phyloP scores from a whole-genome alignment of 108 stramenopile genomes.

The Fragilariopsis cylindrus region DNA sequence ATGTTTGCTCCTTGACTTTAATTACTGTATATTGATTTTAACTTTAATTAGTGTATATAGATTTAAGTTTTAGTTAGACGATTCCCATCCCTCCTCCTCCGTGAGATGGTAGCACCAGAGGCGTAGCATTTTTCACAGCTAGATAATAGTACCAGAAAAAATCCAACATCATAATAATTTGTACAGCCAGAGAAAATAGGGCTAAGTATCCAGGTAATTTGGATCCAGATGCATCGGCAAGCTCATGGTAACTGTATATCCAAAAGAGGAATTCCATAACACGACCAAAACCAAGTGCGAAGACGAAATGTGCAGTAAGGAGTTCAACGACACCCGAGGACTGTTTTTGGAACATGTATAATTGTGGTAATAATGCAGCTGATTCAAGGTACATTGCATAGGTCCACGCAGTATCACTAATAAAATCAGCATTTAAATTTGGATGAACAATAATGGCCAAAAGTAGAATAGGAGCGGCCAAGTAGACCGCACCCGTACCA shows the following conservation, averaged over 20 bases:
- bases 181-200: conserved; percentile 94
- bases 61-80: conserved; percentile 44
- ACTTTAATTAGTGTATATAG: no score
- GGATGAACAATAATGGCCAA: conserved; percentile 91
- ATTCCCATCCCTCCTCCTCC: conserved; percentile 79
- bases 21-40: no score
- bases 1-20: no score
- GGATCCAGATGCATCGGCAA: conserved; percentile 85
- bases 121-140: conserved; percentile 88
- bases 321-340: conserved; percentile 75
- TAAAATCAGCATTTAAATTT: conserved; percentile 91
- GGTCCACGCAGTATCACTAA: conserved; percentile 97
- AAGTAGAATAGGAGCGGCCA: conserved; percentile 88
- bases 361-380: conserved; percentile 93
- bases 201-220: conserved; percentile 93
- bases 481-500: conserved; percentile 77
- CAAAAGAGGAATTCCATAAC: conserved; percentile 97
- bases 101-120: conserved; percentile 84
- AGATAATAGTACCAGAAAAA: conserved; percentile 98
- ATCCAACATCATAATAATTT: conserved; percentile 95
- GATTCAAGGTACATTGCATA: conserved; percentile 99
- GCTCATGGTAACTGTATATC: conserved; percentile 97
- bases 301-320: conserved; percentile 92
- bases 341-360: conserved; percentile 99
- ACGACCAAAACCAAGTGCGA: conserved; percentile 91